Evolutionary conservation across 495 filamentous ascomycete species (phyloP).

Genomic region (Hypoxylon subgilvum): DNA sequence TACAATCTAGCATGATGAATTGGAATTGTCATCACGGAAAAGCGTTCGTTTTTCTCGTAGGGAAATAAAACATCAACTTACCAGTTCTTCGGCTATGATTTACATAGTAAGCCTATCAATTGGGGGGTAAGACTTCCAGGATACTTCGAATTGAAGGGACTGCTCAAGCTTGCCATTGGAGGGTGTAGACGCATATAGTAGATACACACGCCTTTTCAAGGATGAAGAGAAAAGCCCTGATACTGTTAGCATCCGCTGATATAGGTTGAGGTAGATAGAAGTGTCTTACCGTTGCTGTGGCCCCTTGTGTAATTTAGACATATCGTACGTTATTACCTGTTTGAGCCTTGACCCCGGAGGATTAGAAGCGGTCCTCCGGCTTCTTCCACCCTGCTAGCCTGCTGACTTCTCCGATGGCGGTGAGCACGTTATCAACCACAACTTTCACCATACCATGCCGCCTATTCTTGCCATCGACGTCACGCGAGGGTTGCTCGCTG

Average conservation of each 20-base stretch:
- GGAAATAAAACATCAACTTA: slow-evolving; percentile 15
- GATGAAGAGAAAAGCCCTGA: not conserved
- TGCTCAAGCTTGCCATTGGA: not conserved
- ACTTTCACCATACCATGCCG: slow-evolving; percentile 90
- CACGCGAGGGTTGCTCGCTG: slow-evolving; percentile 51
- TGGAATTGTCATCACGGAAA: slow-evolving; percentile 42
- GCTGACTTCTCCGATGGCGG: slow-evolving; percentile 74
- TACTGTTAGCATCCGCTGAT: slow-evolving; percentile 1
- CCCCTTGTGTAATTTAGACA: not conserved
- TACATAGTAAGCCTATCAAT: not conserved
- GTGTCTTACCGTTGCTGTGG: slow-evolving; percentile 9
- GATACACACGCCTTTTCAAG: too few relatives aligned
- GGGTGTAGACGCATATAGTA: not conserved
- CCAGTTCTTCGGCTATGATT: not conserved
- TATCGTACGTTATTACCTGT: slow-evolving; percentile 20
- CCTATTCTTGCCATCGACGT: slow-evolving; percentile 58
- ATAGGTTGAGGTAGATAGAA: not conserved
- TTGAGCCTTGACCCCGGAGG: not conserved
- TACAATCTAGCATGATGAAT: slow-evolving; percentile 48
- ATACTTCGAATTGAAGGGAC: not conserved
- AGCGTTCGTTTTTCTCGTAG: not conserved
- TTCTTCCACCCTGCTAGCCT: slow-evolving; percentile 71
- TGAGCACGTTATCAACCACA: slow-evolving; percentile 75
- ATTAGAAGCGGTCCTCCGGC: slow-evolving; percentile 42
- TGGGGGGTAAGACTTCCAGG: not conserved